A percentile compares a stretch with the other conserved stretches of the same genome.
phyloP scores from a whole-genome alignment of 352 stramenopile species.

The Ophiocytium majus region DNA sequence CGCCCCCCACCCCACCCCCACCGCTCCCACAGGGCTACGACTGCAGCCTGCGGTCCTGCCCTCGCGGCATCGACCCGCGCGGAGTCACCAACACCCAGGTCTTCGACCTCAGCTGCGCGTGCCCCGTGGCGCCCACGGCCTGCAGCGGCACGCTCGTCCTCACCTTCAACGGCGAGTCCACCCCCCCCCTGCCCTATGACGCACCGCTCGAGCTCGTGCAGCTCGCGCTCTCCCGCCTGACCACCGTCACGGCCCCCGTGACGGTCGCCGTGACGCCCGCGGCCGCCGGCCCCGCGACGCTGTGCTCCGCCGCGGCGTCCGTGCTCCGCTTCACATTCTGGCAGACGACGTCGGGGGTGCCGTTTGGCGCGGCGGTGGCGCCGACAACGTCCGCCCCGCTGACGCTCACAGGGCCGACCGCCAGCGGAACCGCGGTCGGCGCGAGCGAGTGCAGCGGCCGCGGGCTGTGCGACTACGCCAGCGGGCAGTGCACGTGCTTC shows the following conservation, averaged over 20 bases:
- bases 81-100: constrained; percentile 23
- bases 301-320: background rate
- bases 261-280: no score
- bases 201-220: constrained; percentile 56
- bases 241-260: constrained; percentile 61
- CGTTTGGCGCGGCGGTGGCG: background rate
- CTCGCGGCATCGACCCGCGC: constrained; percentile 54
- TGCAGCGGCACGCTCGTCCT: constrained; percentile 50
- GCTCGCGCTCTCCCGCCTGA: constrained; percentile 25
- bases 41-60: constrained; percentile 62
- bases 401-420: background rate
- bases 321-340: background rate
- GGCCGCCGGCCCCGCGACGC: constrained; percentile 46
- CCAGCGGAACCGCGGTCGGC: background rate
- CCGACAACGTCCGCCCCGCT: background rate
- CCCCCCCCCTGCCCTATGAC: constrained; percentile 64
- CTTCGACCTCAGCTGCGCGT: constrained; percentile 57
- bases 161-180: constrained; percentile 67
- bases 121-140: constrained; percentile 24
- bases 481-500: constrained; percentile 46
- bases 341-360: background rate
- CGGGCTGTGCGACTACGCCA: constrained; percentile 40
- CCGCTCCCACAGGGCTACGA: constrained; percentile 61
- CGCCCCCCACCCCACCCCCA: no score
- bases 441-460: constrained; percentile 40